phyloP scores from a whole-genome alignment of 345 rosid genomes.

The Durio zibethinus region DNA sequence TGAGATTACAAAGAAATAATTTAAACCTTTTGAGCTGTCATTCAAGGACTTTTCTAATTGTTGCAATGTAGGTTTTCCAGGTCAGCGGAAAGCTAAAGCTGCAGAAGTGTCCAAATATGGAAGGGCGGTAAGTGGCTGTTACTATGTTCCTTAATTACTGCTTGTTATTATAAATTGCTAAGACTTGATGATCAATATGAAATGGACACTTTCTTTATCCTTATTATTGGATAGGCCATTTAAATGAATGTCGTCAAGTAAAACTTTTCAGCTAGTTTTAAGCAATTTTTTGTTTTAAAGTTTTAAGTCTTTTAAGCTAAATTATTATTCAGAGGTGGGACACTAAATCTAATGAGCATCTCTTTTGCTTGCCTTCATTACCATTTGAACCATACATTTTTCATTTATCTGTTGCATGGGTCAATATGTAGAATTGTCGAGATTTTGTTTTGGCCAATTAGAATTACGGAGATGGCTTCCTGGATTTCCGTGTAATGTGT shows the following conservation, averaged over 20 bases:
- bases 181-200: neutral
- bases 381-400: neutral
- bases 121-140: constrained; percentile 36
- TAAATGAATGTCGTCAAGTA: neutral
- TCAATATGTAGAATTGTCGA: neutral
- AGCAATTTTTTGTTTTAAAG: neutral
- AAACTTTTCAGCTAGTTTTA: neutral
- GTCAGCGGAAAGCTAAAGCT: constrained; percentile 37
- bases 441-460: too few species aligned
- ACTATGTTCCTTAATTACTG: neutral
- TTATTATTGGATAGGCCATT: neutral
- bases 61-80: constrained; percentile 32
- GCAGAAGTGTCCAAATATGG: constrained; percentile 46
- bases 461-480: neutral
- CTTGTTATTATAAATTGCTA: neutral
- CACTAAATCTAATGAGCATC: neutral
- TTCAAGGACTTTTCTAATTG: neutral
- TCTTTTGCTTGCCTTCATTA: neutral
- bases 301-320: neutral
- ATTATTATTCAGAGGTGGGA: neutral
- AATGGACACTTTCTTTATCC: neutral
- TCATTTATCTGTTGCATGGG: neutral
- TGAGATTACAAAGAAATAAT: neutral
- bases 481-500: neutral
- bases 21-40: neutral